Percentiles rank a stretch among this genome's conserved stretches.
Conservation (phyloP, 2,329 filamentous ascomycete genomes). For the Xylariaceae sp. region DNA sequence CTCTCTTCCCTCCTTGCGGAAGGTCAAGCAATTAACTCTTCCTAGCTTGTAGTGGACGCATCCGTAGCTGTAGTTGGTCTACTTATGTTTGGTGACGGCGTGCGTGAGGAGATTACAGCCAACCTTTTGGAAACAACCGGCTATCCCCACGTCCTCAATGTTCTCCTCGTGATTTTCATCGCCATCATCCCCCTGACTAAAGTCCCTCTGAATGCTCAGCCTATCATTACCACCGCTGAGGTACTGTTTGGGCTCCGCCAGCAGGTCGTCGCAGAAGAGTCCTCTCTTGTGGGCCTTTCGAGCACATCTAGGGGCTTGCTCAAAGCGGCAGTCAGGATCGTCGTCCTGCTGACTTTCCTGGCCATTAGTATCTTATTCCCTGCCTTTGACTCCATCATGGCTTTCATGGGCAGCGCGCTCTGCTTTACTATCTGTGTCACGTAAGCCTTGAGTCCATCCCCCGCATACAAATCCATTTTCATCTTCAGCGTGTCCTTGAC, state of each 20-base stretch:
- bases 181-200: conserved; percentile 94
- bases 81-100: conserved; percentile 91
- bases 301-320: conserved; percentile 54
- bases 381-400: conserved; percentile 85
- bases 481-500: background rate
- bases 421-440: conserved; percentile 95
- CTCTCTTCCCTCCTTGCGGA: background rate
- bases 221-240: conserved; percentile 82
- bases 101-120: conserved; percentile 83
- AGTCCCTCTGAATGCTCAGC: conserved; percentile 83
- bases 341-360: conserved; percentile 68
- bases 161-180: conserved; percentile 80
- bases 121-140: conserved; percentile 75
- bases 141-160: conserved; percentile 70
- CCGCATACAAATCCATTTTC: background rate
- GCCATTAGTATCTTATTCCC: conserved; percentile 67
- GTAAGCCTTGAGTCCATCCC: conserved; percentile 30
- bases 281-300: conserved; percentile 49
- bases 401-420: conserved; percentile 80
- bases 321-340: conserved; percentile 59
- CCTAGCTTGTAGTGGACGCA: conserved; percentile 71
- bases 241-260: conserved; percentile 67
- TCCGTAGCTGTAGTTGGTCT: conserved; percentile 79
- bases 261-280: conserved; percentile 42
- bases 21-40: conserved; percentile 9